Conservation (phyloP, 768 basidiomycete species). For the Amanita thiersii region DNA sequence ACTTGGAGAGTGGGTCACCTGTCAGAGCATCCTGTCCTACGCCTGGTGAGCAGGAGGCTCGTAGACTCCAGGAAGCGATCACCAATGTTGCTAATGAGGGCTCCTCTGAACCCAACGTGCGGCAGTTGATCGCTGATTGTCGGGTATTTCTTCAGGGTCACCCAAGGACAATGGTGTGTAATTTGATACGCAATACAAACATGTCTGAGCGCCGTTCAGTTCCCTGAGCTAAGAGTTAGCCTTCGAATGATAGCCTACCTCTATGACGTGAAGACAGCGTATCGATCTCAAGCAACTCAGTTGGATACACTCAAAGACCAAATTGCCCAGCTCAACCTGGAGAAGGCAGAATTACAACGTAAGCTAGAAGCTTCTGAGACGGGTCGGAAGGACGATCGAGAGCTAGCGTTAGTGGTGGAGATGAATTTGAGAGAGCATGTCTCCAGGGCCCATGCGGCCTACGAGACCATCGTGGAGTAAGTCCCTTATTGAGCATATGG, state of each 20-base stretch:
- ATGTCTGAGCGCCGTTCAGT: constrained; percentile 24
- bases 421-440: constrained; percentile 46
- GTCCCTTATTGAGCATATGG: constrained; percentile 13
- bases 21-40: constrained; percentile 13
- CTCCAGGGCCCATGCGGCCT: constrained; percentile 34
- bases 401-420: constrained; percentile 43
- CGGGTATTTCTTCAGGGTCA: constrained; percentile 37
- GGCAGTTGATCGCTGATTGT: constrained; percentile 43
- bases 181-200: background rate
- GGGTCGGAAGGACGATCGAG: constrained; percentile 38
- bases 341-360: constrained; percentile 25
- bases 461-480: constrained; percentile 32
- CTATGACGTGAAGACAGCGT: constrained; percentile 36
- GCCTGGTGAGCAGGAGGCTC: constrained; percentile 35
- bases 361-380: constrained; percentile 30
- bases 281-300: constrained; percentile 25
- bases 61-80: constrained; percentile 46
- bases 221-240: constrained; percentile 40
- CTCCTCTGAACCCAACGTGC: constrained; percentile 39
- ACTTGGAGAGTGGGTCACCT: constrained; percentile 30
- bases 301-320: constrained; percentile 23
- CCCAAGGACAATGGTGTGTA: constrained; percentile 31
- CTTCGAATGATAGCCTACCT: constrained; percentile 43
- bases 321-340: constrained; percentile 21
- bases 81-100: constrained; percentile 48